Conservation (phyloP, 495 filamentous ascomycete species). For the Pyronema domesticum region DNA sequence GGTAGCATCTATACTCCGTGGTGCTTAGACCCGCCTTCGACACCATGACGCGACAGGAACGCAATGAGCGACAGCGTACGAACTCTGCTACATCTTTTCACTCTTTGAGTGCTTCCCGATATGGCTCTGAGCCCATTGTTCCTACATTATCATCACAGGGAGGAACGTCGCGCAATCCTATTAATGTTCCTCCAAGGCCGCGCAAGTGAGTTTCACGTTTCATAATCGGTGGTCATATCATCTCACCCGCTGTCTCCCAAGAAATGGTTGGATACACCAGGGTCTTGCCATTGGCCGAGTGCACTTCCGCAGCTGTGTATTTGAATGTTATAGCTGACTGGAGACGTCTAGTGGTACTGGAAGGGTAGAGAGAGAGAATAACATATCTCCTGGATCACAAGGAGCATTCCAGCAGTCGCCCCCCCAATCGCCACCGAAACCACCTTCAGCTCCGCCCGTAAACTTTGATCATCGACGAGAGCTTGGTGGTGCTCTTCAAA, state of each 20-base stretch:
- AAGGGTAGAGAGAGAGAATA: slow-evolving; percentile 25
- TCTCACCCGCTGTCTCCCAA: slow-evolving; percentile 8
- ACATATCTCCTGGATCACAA: slow-evolving; percentile 25
- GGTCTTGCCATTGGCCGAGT: neutral
- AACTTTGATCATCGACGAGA: slow-evolving; percentile 51
- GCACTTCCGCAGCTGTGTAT: neutral
- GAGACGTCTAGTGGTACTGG: slow-evolving; percentile 1
- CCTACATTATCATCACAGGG: slow-evolving; percentile 1
- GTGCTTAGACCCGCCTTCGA: neutral
- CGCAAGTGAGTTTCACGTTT: slow-evolving; percentile 21
- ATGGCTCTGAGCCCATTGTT: slow-evolving; percentile 8
- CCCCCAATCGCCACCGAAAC: slow-evolving; percentile 24
- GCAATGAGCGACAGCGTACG: slow-evolving; percentile 17
- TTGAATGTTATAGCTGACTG: neutral
- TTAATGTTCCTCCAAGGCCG: slow-evolving; percentile 22
- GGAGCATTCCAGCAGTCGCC: slow-evolving; percentile 24
- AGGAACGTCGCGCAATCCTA: slow-evolving; percentile 14
- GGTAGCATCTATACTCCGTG: neutral
- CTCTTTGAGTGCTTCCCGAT: slow-evolving; percentile 17
- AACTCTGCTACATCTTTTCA: slow-evolving; percentile 25
- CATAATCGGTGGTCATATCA: neutral
- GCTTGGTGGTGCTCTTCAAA: slow-evolving; percentile 47
- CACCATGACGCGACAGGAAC: slow-evolving; percentile 25
- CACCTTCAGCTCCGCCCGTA: slow-evolving; percentile 20
- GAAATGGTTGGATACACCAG: slow-evolving; percentile 11